These are phyloP conservation scores for Sclerotinia minor DNA, from an alignment of 2,329 filamentous ascomycete species.

Conservation along the genomic window DNA sequence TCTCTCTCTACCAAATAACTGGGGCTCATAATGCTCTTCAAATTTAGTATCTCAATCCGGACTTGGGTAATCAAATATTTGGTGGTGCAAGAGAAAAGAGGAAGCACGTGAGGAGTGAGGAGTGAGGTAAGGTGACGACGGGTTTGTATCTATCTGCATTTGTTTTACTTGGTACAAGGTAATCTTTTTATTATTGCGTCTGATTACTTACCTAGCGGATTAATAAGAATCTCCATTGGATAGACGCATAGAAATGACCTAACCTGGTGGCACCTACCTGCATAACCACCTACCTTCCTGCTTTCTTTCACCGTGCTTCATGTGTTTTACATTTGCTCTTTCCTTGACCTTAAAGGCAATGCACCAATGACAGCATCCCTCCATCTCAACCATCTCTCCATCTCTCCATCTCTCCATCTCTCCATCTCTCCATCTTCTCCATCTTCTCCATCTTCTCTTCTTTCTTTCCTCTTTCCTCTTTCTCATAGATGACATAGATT, in stretches of 20 bases:
- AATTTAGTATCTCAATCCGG: too few species aligned
- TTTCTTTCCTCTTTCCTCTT: not conserved
- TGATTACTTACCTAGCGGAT: not conserved
- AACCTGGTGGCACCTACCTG: not conserved
- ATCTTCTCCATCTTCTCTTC: not conserved
- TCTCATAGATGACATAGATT: not conserved
- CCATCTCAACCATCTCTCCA: not conserved
- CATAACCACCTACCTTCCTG: too few species aligned
- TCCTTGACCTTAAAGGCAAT: not conserved
- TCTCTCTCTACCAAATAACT: too few species aligned
- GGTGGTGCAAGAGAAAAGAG: not conserved
- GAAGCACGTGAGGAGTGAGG: not conserved
- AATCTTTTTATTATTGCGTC: not conserved
- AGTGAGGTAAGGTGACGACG: too few species aligned
- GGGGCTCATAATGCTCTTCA: too few species aligned
- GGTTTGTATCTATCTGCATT: not conserved
- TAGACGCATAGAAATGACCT: too few species aligned
- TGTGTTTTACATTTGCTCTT: too few species aligned
- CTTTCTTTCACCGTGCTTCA: too few species aligned
- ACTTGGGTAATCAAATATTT: too few species aligned
- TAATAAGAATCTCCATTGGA: not conserved
- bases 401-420: not conserved
- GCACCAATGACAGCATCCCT: not conserved
- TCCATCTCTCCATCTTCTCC: not conserved
- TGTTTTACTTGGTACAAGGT: too few species aligned